Evolutionary conservation across 495 filamentous ascomycete genomes (phyloP), one percentile per base, ranked within the genome.

Genomic region (Clohesyomyces aquaticus): DNA sequence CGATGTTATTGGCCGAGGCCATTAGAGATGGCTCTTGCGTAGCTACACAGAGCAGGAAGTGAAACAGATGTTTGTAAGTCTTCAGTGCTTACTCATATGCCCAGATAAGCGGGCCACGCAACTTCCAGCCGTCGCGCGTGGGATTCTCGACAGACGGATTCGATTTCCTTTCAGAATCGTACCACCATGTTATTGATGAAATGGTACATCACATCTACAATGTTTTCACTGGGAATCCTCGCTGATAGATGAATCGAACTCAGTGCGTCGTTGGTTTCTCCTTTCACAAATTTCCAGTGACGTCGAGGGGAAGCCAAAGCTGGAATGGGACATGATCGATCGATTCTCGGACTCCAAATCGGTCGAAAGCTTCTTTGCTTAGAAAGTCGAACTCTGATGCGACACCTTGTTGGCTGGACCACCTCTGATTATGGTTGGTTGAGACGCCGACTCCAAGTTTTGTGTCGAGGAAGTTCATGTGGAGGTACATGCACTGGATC

Each of bases 121-220:
- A n/a, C n/a, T n/a, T n/a, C n/a, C n/a, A n/a, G n/a, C n/a, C n/a
- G n/a, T n/a, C n/a, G n/a, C n/a, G n/a, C n/a, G n/a, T n/a, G n/a
- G n/a, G n/a, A n/a, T n/a, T n/a, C n/a, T n/a, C n/a, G n/a, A n/a
- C n/a, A n/a, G n/a, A n/a, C n/a, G n/a, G n/a, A n/a, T n/a, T n/a
- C n/a, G n/a, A n/a, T n/a, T n/a, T 73, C 72, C 12, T 73, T 41
- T 67, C 76, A 81, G 29, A 81, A 76, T n/a, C 77, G 74, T 38
- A 82, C 79, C 4, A 82, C 77, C 18, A 82, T 72, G 48, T 80
- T 75, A 56, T 77, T 82, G 79, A 83, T 81, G 69, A 82, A 82
- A 28, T 73, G 70, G 57, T 77, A 81, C 6, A 83, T 55, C n/a
- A 79, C 77, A 16, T 72, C 43, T 21, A 74, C 67, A 25, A 46